Evolutionary conservation across 352 stramenopile species (phyloP), one percentile per base, ranked within the genome.

Genomic region (Pythium sukuiense): DNA sequence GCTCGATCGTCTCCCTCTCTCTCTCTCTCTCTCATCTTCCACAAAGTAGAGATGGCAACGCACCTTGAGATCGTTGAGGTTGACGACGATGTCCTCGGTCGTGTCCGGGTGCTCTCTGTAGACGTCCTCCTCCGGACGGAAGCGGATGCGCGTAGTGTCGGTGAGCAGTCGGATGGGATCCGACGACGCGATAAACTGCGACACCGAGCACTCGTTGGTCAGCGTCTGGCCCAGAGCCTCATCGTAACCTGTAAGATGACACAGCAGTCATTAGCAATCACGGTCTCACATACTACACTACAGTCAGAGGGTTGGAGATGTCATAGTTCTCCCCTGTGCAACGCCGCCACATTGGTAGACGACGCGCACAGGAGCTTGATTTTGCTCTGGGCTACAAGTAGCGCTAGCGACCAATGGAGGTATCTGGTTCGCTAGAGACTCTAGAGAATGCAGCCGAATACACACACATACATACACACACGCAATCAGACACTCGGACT

Each of bases 161-260:
- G 92, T 98, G 13, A 99, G 67, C 26, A 99, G 76, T 46, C 96
- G 89, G 58, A 99, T 98, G 6, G 98, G 97, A 65, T 99, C 96
- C 27, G 92, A 87, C 0, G 75, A 79, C 29, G 93, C 84, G 3
- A 97, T 72, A 55, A 97, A 97, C 53, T 97, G 88, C 7, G 81
- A 83, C 1, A 97, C 89, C 20, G 80, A 92, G 55, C 79, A 89
- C 50, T 89, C 86, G 64, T 94, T 92, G 1, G 81, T 94, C 37
- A 98, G 71, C 7, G 79, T 93, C 73, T 90, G 75, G 24, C 93
- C 93, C 0, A 97, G 68, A 0, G 81, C 62, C 2, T 97, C 90
- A 55, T 99, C 97, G 69, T 99, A 99, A 72, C 87, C 87, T 96
- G 56, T 30, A 26, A 32, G 1, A 45, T 49, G 27, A 1, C 66